Percentiles rank a stretch among this genome's conserved stretches.
These are phyloP conservation scores for Raffaelea ambrosiae DNA, from an alignment of 2,329 filamentous ascomycete species.

Conservation along the genomic window DNA sequence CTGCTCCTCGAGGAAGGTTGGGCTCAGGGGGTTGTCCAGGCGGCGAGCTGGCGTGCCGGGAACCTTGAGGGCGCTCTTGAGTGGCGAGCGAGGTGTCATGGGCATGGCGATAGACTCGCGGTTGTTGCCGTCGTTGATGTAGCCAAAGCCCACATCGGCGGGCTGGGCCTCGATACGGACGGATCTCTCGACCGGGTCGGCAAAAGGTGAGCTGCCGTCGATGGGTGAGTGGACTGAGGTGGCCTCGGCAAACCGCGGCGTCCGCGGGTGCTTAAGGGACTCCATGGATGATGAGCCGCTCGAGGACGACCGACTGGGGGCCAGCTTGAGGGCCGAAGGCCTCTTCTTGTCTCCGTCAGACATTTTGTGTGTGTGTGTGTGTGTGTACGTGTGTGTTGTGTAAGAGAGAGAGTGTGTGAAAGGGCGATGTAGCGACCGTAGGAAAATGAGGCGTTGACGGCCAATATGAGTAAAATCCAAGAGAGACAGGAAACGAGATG, in stretches of 20 bases:
- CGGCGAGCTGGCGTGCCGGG: conserved; percentile 72
- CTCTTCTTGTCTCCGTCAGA: conserved; percentile 44
- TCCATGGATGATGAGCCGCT: conserved; percentile 45
- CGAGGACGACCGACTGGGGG: conserved; percentile 38
- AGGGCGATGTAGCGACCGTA: not conserved
- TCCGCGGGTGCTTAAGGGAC: conserved; percentile 59
- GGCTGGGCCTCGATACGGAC: conserved; percentile 60
- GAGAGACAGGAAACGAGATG: conserved; percentile 11
- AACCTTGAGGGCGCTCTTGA: conserved; percentile 85
- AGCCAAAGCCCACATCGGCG: conserved; percentile 86
- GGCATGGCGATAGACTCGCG: conserved; percentile 51
- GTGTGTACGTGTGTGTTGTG: too few relatives aligned
- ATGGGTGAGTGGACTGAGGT: conserved; percentile 72
- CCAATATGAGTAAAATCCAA: not conserved
- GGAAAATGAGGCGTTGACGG: not conserved
- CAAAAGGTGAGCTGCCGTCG: conserved; percentile 49
- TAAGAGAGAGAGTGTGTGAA: conserved; percentile 13
- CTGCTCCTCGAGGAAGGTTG: conserved; percentile 85
- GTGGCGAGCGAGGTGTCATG: conserved; percentile 64
- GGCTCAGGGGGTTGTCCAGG: conserved; percentile 72
- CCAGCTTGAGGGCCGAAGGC: conserved; percentile 46
- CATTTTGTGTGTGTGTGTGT: conserved; percentile 17
- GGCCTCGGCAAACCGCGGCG: conserved; percentile 73
- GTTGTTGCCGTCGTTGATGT: conserved; percentile 56
- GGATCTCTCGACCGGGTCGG: conserved; percentile 43